Percentiles rank a stretch among this genome's conserved stretches.
Evolutionary conservation across 805 yeast genomes (phyloP).

Genomic region (Tetrapisispora iriomotensis): DNA sequence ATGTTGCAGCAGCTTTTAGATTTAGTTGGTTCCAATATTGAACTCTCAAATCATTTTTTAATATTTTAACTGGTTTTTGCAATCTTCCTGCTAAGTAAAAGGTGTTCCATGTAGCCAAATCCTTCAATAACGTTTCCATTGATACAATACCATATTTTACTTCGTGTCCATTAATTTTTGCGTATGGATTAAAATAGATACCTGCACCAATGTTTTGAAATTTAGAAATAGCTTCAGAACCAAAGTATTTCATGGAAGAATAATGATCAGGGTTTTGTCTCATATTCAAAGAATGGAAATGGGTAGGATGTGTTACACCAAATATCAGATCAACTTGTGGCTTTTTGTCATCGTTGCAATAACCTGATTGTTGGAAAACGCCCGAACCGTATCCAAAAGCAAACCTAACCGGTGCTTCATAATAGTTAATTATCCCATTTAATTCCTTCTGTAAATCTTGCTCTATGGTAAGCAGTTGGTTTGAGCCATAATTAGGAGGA

Average conservation of each 20-base stretch:
- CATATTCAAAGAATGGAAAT: conserved; percentile 71
- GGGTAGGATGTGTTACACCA: conserved; percentile 63
- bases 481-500: conserved; percentile 49
- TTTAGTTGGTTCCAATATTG: conserved; percentile 66
- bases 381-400: conserved; percentile 96
- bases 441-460: conserved; percentile 37
- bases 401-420: conserved; percentile 62
- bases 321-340: conserved; percentile 82
- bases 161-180: conserved; percentile 45
- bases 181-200: conserved; percentile 88
- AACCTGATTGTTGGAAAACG: conserved; percentile 69
- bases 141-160: conserved; percentile 86
- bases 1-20: conserved; percentile 63
- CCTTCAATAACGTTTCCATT: conserved; percentile 47
- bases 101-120: conserved; percentile 75
- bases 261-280: conserved; percentile 65
- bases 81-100: conserved; percentile 86
- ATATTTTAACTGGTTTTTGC: conserved; percentile 83
- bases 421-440: conserved; percentile 41
- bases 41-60: conserved; percentile 54
- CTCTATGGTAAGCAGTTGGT: conserved; percentile 45
- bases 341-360: conserved; percentile 28
- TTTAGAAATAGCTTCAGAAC: conserved; percentile 45
- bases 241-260: conserved; percentile 53
- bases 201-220: conserved; percentile 77